Percentiles rank a stretch among this genome's conserved stretches.
phyloP scores from a whole-genome alignment of 129 eudicot species.

The Ambrosia trifida region DNA sequence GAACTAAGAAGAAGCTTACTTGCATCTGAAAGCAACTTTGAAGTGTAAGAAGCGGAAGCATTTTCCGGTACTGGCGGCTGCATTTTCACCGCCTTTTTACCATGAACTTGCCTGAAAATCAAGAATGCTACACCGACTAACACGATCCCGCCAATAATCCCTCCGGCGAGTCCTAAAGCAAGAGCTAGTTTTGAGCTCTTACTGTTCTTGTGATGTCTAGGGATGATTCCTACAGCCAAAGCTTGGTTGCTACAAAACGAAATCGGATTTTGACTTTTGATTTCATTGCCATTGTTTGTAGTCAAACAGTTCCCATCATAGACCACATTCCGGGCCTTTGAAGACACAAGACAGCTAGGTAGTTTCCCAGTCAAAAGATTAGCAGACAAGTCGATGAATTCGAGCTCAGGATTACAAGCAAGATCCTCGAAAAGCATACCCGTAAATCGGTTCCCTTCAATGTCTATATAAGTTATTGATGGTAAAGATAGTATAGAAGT shows the following conservation, averaged over 20 bases:
- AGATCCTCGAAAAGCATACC: slow-evolving; percentile 62
- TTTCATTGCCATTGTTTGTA: slow-evolving; percentile 35
- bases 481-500: slow-evolving; percentile 67
- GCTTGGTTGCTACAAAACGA: slow-evolving; percentile 79
- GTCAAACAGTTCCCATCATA: slow-evolving; percentile 71
- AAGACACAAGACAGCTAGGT: slow-evolving; percentile 60
- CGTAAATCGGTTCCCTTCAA: slow-evolving; percentile 67
- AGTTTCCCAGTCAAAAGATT: slow-evolving; percentile 74
- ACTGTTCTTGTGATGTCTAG: slow-evolving; percentile 38
- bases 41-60: slow-evolving; percentile 53
- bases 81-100: slow-evolving; percentile 36
- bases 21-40: slow-evolving; percentile 79
- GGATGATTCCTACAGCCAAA: slow-evolving; percentile 80
- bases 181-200: slow-evolving; percentile 44
- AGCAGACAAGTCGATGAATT: slow-evolving; percentile 61
- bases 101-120: slow-evolving; percentile 39
- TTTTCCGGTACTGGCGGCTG: slow-evolving; percentile 48
- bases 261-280: slow-evolving; percentile 50
- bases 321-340: slow-evolving; percentile 41
- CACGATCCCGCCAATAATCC: slow-evolving; percentile 49
- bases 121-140: slow-evolving; percentile 43
- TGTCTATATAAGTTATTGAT: slow-evolving; percentile 57
- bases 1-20: slow-evolving; percentile 43
- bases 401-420: slow-evolving; percentile 55
- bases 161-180: slow-evolving; percentile 55